Conservation (phyloP, 129 eudicot genomes). For the Kitagawia praeruptora region DNA sequence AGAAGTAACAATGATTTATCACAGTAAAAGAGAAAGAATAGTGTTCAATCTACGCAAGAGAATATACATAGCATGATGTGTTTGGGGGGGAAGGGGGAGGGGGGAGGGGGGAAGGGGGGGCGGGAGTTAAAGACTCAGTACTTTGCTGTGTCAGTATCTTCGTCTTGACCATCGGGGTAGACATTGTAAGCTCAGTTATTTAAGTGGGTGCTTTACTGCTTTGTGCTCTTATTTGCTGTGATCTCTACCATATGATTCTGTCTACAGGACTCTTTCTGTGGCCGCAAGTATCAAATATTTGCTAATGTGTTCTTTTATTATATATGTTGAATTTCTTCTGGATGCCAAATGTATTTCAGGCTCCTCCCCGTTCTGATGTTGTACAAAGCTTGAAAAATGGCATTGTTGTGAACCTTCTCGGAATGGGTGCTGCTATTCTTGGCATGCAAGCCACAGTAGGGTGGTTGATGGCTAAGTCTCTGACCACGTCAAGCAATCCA, state of each 20-base stretch:
- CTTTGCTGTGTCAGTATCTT: too few relatives aligned
- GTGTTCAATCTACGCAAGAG: background rate
- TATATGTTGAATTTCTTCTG: background rate
- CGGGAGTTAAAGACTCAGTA: too few relatives aligned
- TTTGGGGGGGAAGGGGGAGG: too few relatives aligned
- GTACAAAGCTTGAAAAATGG: conserved; percentile 77
- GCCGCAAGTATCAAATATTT: background rate
- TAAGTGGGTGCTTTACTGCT: too few relatives aligned
- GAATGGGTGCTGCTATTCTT: conserved; percentile 90
- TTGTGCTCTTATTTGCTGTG: too few relatives aligned
- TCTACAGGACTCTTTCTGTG: background rate
- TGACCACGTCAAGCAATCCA: conserved; percentile 82
- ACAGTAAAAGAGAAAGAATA: background rate
- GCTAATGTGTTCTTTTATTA: background rate
- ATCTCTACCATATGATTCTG: too few relatives aligned
- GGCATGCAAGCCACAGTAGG: conserved; percentile 99
- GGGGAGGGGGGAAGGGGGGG: too few relatives aligned
- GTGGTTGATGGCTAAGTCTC: conserved; percentile 80
- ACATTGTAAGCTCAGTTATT: too few relatives aligned
- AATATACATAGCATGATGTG: background rate
- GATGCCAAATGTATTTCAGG: conserved; percentile 39
- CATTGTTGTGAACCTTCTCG: conserved; percentile 61
- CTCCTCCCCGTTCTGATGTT: conserved; percentile 98
- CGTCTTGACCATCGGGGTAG: too few relatives aligned
- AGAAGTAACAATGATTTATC: background rate